Evolutionary conservation across 1,284 basidiomycete genomes (phyloP).

Genomic region (Ganoderma boninense): DNA sequence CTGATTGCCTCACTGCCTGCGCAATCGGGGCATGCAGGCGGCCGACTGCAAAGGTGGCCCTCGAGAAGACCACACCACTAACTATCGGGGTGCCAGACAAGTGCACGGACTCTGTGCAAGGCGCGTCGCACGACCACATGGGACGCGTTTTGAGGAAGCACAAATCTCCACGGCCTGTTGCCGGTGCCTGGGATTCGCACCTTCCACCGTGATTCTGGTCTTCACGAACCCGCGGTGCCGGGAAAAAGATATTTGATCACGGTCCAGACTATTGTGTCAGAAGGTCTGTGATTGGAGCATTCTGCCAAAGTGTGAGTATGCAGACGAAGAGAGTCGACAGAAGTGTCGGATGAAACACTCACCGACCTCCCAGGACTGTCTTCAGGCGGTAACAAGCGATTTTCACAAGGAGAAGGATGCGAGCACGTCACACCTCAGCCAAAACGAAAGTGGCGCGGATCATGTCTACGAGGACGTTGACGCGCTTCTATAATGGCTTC

Average conservation of each 20-base stretch:
- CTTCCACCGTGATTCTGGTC: not conserved
- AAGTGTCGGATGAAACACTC: slow-evolving; percentile 5
- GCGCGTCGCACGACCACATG: slow-evolving; percentile 23
- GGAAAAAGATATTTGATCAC: not conserved
- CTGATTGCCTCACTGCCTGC: not conserved
- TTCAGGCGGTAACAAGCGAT: not conserved
- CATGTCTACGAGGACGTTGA: not conserved
- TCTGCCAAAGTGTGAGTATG: not conserved
- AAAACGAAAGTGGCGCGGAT: not conserved
- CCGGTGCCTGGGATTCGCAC: slow-evolving; percentile 14
- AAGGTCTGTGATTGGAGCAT: not conserved
- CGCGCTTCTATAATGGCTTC: not conserved
- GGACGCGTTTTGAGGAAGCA: slow-evolving; percentile 12
- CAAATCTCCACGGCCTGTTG: not conserved
- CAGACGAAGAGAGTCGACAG: not conserved
- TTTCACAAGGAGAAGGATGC: not conserved
- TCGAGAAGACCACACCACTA: not conserved
- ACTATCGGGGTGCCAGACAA: not conserved
- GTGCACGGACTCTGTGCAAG: not conserved
- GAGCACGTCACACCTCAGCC: not conserved
- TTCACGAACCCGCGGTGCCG: not conserved
- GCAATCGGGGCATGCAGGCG: not conserved
- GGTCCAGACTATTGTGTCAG: not conserved
- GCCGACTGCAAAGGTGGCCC: not conserved
- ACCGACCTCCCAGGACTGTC: not conserved